Conservation (phyloP, 495 filamentous ascomycete species). For the Acidiella bohemica region DNA sequence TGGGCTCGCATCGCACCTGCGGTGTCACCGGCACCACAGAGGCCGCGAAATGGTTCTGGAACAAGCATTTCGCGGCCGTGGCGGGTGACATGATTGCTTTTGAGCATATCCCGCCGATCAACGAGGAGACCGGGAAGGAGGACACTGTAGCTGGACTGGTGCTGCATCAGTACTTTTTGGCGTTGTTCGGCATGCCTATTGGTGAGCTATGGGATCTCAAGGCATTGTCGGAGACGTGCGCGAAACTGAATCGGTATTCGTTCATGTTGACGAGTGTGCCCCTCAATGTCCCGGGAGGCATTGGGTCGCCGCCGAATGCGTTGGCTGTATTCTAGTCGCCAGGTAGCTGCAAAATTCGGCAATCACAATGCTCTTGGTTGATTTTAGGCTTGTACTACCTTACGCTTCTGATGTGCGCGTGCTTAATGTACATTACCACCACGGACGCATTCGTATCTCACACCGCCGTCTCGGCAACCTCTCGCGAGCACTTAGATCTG, state of each 20-base stretch:
- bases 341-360: no score
- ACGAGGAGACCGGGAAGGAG: slow-evolving; percentile 18
- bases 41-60: slow-evolving; percentile 39
- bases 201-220: slow-evolving; percentile 53
- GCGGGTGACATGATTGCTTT: slow-evolving; percentile 39
- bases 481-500: no score
- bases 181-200: slow-evolving; percentile 38
- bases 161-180: slow-evolving; percentile 33
- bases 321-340: slow-evolving; percentile 27
- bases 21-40: slow-evolving; percentile 23
- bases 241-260: slow-evolving; percentile 23
- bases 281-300: slow-evolving; percentile 21
- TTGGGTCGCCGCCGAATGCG: slow-evolving; percentile 26
- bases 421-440: no score
- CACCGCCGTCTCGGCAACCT: no score
- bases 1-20: slow-evolving; percentile 14
- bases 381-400: no score
- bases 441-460: no score
- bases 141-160: slow-evolving; percentile 15
- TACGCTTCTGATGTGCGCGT: no score
- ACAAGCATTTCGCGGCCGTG: slow-evolving; percentile 40
- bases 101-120: slow-evolving; percentile 29
- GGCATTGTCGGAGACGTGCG: slow-evolving; percentile 36
- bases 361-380: no score
- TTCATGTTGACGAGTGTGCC: slow-evolving; percentile 23